Evolutionary conservation across 2,329 filamentous ascomycete genomes (phyloP), one percentile per base, ranked within the genome.

Genomic region (Aspergillus spinulosporus): DNA sequence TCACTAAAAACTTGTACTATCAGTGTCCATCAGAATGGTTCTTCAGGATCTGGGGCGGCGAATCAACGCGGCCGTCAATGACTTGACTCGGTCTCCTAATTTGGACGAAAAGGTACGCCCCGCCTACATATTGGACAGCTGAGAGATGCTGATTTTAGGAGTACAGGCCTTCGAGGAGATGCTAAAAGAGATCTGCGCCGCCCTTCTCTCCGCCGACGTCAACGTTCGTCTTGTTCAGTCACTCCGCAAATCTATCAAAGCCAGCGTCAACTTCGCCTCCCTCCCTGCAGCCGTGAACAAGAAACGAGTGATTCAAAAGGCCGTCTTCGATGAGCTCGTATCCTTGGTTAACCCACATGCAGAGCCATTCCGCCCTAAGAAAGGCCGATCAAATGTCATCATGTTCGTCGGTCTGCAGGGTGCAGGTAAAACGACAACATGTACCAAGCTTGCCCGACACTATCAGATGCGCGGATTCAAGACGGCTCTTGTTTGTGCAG

Each of bases 341-440:
- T 88, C 91, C 68, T 87, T 99, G 49, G 94, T 99, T 64, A 92
- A 99, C 68, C 94, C 94, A 28, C 93, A 97, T 75, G 88, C 90
- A 67, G 92, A 96, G 64, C 88, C 93, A 0, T 99, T 96, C 82
- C 94, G 95, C 74, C 92, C 93, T 21, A 96, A 95, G 79, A 99
- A 97, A 78, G 92, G 92, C 63, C 94, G 92, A 73, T 82, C 88
- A 61, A 99, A 97, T 74, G 90, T 99, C 71, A 97, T 99, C 76
- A 99, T 99, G 94, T 97, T 99, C 73, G 94, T 99, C 61, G 94
- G 94, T 78, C 82, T 99, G 48, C 94, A 99, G 76, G 94, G 94
- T 80, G 91, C 93, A 4, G 94, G 94, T 74, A 99, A 99, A 77
- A 99, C 94, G 26, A 99, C 94, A 1, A 95, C 93, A 11, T 97